Conservation (phyloP, 257 asterid species). For the Solanum ossicruentum region DNA sequence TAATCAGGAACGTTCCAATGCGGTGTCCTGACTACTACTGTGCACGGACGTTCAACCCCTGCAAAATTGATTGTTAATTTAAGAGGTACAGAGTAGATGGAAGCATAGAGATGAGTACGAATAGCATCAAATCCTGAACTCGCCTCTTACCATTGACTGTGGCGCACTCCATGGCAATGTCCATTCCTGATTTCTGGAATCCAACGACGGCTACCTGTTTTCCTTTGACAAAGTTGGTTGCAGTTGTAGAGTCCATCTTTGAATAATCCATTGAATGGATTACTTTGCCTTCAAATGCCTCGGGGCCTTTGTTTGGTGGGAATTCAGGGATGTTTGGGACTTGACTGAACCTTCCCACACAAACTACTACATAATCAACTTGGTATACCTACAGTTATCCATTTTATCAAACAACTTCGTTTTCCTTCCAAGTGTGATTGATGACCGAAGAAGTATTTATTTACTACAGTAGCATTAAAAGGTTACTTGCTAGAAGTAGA, state of each 20-base stretch:
- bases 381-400: not conserved
- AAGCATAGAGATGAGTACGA: not conserved
- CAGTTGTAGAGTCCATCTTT: slow-evolving; percentile 12
- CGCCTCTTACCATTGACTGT: slow-evolving; percentile 5
- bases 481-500: too few species aligned
- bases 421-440: not conserved
- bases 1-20: slow-evolving; percentile 41
- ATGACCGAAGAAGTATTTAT: too few species aligned
- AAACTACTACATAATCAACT: slow-evolving; percentile 17
- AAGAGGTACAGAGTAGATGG: not conserved
- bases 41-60: slow-evolving; percentile 35
- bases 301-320: slow-evolving; percentile 14
- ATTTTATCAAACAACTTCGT: too few species aligned
- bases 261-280: slow-evolving; percentile 6
- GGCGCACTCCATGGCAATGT: slow-evolving; percentile 34
- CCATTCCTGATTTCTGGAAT: slow-evolving; percentile 40
- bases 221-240: not conserved
- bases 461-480: too few species aligned
- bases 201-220: slow-evolving; percentile 12
- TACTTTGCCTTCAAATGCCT: slow-evolving; percentile 22
- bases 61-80: not conserved
- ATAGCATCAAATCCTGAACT: too few species aligned
- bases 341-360: slow-evolving; percentile 30
- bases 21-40: slow-evolving; percentile 28
- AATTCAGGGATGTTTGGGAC: slow-evolving; percentile 24